Percentiles rank a stretch among this genome's conserved stretches.
phyloP scores from a whole-genome alignment of 768 basidiomycete genomes.

The Lactarius trivialis region DNA sequence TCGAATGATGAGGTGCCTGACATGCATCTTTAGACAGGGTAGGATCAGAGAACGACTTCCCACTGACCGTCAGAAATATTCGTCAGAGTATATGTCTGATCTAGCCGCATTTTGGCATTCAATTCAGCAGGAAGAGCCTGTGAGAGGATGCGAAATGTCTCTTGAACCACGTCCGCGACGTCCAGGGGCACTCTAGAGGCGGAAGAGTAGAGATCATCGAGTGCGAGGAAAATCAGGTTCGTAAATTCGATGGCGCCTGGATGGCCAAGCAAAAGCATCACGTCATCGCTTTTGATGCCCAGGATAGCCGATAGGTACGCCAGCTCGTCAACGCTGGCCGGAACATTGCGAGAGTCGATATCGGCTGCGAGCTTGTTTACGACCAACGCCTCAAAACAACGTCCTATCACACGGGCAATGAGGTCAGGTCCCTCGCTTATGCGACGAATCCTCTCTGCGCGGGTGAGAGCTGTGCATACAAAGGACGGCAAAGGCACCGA shows the following conservation, averaged over 20 bases:
- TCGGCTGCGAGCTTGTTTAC: background rate
- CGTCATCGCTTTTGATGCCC: background rate
- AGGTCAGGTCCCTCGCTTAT: background rate
- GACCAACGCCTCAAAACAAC: too few species aligned
- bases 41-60: too few species aligned
- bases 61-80: too few species aligned
- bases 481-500: background rate
- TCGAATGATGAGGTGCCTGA: too few species aligned
- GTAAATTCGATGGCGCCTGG: background rate
- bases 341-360: too few species aligned
- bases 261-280: background rate
- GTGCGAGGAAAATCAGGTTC: background rate
- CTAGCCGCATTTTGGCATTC: too few species aligned
- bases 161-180: background rate
- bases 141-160: background rate
- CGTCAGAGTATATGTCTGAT: too few species aligned
- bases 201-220: background rate
- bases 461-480: too few species aligned
- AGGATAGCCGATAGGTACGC: background rate
- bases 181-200: accelerated
- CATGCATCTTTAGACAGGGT: background rate
- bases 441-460: background rate
- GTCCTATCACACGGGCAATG: too few species aligned
- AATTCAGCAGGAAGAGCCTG: too few species aligned
- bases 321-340: background rate